Conservation (phyloP, 495 filamentous ascomycete genomes). For the Tuber indicum region DNA sequence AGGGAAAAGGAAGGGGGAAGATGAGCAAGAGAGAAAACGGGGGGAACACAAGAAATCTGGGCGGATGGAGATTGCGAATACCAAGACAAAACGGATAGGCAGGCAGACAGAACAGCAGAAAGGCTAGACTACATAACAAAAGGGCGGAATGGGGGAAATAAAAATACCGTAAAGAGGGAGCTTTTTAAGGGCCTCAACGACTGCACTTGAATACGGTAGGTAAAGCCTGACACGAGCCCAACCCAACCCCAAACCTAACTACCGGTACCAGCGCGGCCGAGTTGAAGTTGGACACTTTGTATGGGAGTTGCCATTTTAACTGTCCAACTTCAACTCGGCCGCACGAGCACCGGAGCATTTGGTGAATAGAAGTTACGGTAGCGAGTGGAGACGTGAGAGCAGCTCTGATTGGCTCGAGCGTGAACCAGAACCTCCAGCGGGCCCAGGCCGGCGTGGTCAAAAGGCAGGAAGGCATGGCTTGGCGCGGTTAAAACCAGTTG, state of each 20-base stretch:
- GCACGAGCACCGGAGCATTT: too few species aligned
- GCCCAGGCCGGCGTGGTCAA: too few species aligned
- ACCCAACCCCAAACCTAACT: not conserved
- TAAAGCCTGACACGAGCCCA: not conserved
- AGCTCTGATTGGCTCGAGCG: not conserved
- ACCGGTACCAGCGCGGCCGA: not conserved
- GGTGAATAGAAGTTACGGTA: not conserved
- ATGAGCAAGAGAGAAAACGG: conserved; percentile 18
- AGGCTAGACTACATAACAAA: not conserved
- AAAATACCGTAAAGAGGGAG: not conserved
- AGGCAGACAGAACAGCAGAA: conserved; percentile 30
- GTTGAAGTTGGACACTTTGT: not conserved
- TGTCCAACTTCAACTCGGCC: not conserved
- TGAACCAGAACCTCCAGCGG: too few species aligned
- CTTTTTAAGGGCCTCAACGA: not conserved
- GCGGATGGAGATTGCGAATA: conserved; percentile 31
- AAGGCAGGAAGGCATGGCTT: too few species aligned
- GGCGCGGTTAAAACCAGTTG: too few species aligned
- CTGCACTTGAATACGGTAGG: not conserved
- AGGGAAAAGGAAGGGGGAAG: conserved; percentile 4
- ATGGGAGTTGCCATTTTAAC: not conserved
- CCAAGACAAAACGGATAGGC: conserved; percentile 36
- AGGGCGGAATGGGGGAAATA: not conserved
- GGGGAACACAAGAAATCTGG: conserved; percentile 18
- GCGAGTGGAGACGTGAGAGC: not conserved